These are phyloP conservation scores for Emmonsiellopsis sp. DNA, from an alignment of 2,329 filamentous ascomycete genomes.

Conservation along the genomic window DNA sequence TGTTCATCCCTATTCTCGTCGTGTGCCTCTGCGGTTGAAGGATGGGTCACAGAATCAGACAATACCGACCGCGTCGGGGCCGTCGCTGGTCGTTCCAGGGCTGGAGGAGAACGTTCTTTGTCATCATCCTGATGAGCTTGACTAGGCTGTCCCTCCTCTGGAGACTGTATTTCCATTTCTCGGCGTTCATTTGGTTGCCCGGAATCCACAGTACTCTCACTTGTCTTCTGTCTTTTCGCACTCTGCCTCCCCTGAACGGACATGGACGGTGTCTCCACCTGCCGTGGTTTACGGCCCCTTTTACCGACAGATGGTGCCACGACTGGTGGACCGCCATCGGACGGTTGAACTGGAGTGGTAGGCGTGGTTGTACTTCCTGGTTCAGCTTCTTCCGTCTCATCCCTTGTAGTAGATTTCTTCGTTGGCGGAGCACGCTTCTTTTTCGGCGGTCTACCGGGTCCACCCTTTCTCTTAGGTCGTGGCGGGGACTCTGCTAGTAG, in stretches of 20 bases:
- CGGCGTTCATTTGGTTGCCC: background rate
- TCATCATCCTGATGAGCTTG: no score
- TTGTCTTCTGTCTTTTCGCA: background rate
- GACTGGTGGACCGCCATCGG: no score
- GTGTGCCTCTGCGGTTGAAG: background rate
- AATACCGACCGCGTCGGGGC: background rate
- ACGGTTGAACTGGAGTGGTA: background rate
- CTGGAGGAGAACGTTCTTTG: no score
- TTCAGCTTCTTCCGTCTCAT: conserved; percentile 1
- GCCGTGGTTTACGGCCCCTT: no score
- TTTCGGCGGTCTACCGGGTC: background rate
- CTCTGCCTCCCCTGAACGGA: no score
- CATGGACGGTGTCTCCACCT: no score
- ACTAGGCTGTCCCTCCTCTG: no score
- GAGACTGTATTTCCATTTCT: background rate
- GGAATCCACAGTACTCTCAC: background rate
- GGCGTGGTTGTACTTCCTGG: background rate
- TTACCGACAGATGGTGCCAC: no score
- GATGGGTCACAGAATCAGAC: background rate
- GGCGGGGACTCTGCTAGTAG: background rate
- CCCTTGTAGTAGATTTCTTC: background rate
- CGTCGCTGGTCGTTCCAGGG: background rate
- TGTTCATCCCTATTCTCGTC: background rate
- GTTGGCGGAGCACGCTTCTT: background rate
- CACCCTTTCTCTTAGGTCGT: background rate